Conservation (phyloP, 2,329 filamentous ascomycete species). For the Thelonectria blattea region DNA sequence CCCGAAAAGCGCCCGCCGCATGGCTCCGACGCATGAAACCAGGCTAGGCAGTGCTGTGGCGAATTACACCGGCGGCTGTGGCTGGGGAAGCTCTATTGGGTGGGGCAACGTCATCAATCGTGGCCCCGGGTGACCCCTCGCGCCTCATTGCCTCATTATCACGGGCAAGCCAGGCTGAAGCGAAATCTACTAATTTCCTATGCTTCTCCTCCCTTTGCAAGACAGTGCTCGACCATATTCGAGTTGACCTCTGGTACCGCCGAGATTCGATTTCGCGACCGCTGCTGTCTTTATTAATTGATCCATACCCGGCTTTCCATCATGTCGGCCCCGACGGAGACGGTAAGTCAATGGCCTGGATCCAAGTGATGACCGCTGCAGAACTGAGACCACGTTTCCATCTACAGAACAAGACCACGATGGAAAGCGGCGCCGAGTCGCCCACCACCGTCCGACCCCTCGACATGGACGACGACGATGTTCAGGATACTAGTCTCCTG, state of each 20-base stretch:
- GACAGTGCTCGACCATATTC: constrained; percentile 8
- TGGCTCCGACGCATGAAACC: constrained; percentile 18
- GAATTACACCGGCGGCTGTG: constrained; percentile 28
- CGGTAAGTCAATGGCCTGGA: constrained; percentile 46
- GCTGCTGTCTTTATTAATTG: constrained; percentile 3
- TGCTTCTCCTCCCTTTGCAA: constrained; percentile 11
- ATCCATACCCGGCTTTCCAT: constrained; percentile 7
- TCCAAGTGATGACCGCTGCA: background rate
- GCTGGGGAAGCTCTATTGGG: constrained; percentile 31
- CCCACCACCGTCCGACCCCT: constrained; percentile 69
- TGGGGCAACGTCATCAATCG: constrained; percentile 49
- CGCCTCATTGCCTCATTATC: constrained; percentile 40
- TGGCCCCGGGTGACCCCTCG: constrained; percentile 41
- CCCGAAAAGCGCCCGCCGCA: background rate
- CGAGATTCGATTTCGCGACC: constrained; percentile 17
- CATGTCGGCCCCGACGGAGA: constrained; percentile 53
- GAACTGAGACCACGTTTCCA: constrained; percentile 23
- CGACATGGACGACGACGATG: constrained; percentile 74
- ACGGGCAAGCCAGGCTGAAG: constrained; percentile 37
- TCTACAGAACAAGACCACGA: constrained; percentile 51
- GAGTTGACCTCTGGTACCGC: constrained; percentile 1
- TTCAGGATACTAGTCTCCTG: constrained; percentile 64
- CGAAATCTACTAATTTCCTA: constrained; percentile 38
- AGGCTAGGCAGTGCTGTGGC: constrained; percentile 32
- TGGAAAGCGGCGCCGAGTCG: constrained; percentile 61